phyloP scores from a whole-genome alignment of 2,329 filamentous ascomycete genomes.

The Monilinia fructigena region DNA sequence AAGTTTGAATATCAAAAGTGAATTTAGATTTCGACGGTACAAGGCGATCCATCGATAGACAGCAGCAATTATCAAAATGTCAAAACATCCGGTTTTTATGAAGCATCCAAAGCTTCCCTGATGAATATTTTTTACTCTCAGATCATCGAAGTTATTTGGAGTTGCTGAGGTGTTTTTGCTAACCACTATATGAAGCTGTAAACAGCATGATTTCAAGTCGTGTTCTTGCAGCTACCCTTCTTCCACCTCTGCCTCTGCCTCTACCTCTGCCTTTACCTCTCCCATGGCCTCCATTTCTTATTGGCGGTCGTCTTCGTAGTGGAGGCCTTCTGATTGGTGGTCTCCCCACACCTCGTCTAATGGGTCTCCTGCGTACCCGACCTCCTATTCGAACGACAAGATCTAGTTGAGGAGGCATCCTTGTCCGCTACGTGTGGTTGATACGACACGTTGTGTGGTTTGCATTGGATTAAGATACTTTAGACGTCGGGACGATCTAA shows the following conservation, averaged over 20 bases:
- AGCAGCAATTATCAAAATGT: neutral
- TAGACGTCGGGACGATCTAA: neutral
- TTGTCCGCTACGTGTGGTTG: neutral
- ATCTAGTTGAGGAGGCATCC: conserved; percentile 8
- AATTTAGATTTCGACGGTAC: neutral
- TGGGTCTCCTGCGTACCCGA: neutral
- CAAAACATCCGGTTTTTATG: too few species aligned
- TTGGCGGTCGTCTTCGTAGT: neutral
- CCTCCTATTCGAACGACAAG: conserved; percentile 3
- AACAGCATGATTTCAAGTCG: neutral
- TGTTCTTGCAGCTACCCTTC: conserved; percentile 8
- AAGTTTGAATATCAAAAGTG: conserved; percentile 43
- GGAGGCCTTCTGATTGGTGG: conserved; percentile 8
- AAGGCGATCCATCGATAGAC: neutral
- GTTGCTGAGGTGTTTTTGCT: neutral
- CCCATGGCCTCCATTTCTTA: neutral
- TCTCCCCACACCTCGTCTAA: neutral
- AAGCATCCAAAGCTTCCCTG: neutral
- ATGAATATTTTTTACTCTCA: neutral
- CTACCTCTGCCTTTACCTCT: neutral
- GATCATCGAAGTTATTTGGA: neutral
- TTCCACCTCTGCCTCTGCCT: neutral
- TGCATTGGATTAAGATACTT: neutral
- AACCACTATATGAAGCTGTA: conserved; percentile 14
- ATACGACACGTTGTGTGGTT: neutral